Conservation (phyloP, 2,329 filamentous ascomycete species). For the Exophiala sp. region DNA sequence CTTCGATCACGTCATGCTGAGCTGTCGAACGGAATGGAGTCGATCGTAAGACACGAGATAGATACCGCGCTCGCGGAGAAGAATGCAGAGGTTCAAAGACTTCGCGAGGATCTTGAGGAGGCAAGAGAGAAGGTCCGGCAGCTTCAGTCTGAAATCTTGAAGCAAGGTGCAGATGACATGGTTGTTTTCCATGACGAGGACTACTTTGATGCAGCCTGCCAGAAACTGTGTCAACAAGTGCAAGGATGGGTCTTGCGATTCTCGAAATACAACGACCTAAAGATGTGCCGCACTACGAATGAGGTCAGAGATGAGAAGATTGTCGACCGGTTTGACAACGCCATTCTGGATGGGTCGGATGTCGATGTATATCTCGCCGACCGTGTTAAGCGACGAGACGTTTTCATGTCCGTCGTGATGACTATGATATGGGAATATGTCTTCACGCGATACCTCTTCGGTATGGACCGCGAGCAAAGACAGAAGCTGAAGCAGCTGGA, state of each 20-base stretch:
- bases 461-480: slow-evolving; percentile 95
- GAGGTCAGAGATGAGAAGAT: slow-evolving; percentile 91
- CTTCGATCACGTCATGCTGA: slow-evolving; percentile 62
- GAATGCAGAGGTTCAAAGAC: slow-evolving; percentile 73
- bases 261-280: slow-evolving; percentile 94
- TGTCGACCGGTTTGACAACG: slow-evolving; percentile 89
- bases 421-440: slow-evolving; percentile 99
- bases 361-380: slow-evolving; percentile 85
- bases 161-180: slow-evolving; percentile 58
- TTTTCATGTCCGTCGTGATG: slow-evolving; percentile 99
- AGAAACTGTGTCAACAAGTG: slow-evolving; percentile 90
- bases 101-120: slow-evolving; percentile 73
- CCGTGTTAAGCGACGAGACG: slow-evolving; percentile 80
- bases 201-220: slow-evolving; percentile 90
- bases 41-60: slow-evolving; percentile 59
- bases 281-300: slow-evolving; percentile 74
- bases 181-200: slow-evolving; percentile 82
- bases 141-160: slow-evolving; percentile 58
- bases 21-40: slow-evolving; percentile 61
- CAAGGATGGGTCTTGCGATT: slow-evolving; percentile 98
- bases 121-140: slow-evolving; percentile 61
- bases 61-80: slow-evolving; percentile 69
- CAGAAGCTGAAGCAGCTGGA: slow-evolving; percentile 96
- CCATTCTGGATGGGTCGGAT: slow-evolving; percentile 88
- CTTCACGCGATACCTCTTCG: slow-evolving; percentile 96